A percentile compares a stretch with the other conserved stretches of the same genome.
phyloP scores from a whole-genome alignment of 345 rosid genomes.

The Firmiana major region DNA sequence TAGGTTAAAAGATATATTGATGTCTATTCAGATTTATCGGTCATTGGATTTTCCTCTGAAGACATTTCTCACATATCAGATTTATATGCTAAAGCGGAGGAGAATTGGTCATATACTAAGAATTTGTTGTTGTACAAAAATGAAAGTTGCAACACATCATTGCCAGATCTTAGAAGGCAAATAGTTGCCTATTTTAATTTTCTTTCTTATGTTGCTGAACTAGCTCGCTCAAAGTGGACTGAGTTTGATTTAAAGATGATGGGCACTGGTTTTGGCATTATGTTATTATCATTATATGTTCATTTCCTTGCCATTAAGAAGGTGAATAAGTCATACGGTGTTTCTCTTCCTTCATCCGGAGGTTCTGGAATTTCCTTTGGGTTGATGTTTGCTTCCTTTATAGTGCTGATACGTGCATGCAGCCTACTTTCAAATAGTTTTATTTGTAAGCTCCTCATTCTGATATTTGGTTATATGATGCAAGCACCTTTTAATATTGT shows the following conservation, averaged over 20 bases:
- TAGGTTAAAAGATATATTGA: constrained; percentile 93
- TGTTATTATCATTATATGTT: constrained; percentile 54
- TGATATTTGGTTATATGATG: constrained; percentile 1
- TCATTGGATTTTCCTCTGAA: constrained; percentile 91
- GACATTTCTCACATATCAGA: constrained; percentile 59
- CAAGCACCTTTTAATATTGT: constrained; percentile 10
- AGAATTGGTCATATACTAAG: constrained; percentile 39
- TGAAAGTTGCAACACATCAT: constrained; percentile 30
- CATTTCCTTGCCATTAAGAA: constrained; percentile 40
- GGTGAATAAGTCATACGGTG: constrained; percentile 27
- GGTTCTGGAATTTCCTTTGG: constrained; percentile 41
- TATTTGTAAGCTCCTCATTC: constrained; percentile 63
- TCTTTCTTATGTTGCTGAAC: constrained; percentile 66
- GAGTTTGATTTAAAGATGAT: constrained; percentile 81
- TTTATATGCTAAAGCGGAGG: constrained; percentile 60
- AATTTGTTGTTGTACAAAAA: constrained; percentile 24
- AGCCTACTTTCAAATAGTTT: constrained; percentile 94
- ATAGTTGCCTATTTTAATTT: constrained; percentile 53
- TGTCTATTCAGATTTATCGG: constrained; percentile 77
- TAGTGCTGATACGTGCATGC: constrained; percentile 66
- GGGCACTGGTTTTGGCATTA: constrained; percentile 63
- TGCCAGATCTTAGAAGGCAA: constrained; percentile 43
- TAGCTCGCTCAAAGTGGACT: constrained; percentile 95
- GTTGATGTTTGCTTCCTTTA: constrained; percentile 37
- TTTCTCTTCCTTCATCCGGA: constrained; percentile 26